phyloP scores from a whole-genome alignment of 2,329 filamentous ascomycete species.

The Ceratocystis cubensis region DNA sequence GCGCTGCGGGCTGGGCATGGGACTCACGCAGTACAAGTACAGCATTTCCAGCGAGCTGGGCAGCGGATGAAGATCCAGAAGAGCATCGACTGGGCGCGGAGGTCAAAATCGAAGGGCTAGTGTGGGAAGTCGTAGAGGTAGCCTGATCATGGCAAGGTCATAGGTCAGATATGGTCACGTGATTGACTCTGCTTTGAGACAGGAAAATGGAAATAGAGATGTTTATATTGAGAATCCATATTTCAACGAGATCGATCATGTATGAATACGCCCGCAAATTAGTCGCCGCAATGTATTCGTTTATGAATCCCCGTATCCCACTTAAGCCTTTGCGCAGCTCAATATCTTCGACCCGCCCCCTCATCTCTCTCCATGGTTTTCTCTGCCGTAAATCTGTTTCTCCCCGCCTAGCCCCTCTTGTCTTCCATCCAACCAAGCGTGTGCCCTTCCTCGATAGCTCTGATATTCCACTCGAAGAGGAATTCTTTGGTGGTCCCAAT shows the following conservation, averaged over 20 bases:
- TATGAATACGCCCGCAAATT: too few species aligned
- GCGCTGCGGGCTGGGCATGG: constrained; percentile 1
- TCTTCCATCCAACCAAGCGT: constrained; percentile 10
- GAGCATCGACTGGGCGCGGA: background rate
- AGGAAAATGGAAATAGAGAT: too few species aligned
- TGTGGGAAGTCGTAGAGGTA: constrained; percentile 14
- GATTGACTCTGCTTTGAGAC: background rate
- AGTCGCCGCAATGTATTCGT: too few species aligned
- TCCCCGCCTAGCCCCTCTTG: background rate
- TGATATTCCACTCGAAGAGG: constrained; percentile 1
- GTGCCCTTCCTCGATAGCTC: background rate
- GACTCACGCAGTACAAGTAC: constrained; percentile 8
- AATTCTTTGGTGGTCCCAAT: background rate
- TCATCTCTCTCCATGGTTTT: too few species aligned
- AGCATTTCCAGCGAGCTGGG: constrained; percentile 8
- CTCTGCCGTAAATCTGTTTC: too few species aligned
- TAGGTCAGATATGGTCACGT: background rate
- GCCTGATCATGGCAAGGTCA: background rate
- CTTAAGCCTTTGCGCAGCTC: too few species aligned
- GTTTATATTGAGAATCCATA: too few species aligned
- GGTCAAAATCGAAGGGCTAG: background rate
- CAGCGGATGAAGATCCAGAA: constrained; percentile 3
- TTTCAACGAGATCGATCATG: too few species aligned
- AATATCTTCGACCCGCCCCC: too few species aligned
- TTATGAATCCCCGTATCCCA: too few species aligned